Percentiles rank a stretch among this genome's conserved stretches.
These are phyloP conservation scores for Austroboletus novae-zelandiae DNA, from an alignment of 1,284 basidiomycete genomes.

Conservation along the genomic window DNA sequence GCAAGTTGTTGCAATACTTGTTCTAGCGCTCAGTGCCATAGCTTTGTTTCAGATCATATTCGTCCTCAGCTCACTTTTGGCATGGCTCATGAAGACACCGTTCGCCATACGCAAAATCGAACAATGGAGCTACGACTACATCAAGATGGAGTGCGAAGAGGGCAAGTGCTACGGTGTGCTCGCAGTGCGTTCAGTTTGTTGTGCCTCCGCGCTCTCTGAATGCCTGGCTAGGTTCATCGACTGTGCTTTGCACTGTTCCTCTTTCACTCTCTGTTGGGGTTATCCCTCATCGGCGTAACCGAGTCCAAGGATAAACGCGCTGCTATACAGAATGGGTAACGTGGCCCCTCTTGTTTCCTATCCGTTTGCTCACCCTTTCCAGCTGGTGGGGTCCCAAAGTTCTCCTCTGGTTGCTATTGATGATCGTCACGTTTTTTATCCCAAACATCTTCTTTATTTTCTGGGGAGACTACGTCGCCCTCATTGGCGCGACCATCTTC, in stretches of 20 bases:
- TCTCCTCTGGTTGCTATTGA: slow-evolving; percentile 77
- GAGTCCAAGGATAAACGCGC: slow-evolving; percentile 91
- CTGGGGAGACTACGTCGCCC: slow-evolving; percentile 91
- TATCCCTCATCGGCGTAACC: slow-evolving; percentile 81
- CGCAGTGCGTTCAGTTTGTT: slow-evolving; percentile 58
- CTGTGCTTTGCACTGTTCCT: slow-evolving; percentile 94
- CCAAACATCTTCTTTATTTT: slow-evolving; percentile 95
- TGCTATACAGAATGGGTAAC: slow-evolving; percentile 93
- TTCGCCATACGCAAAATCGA: slow-evolving; percentile 86
- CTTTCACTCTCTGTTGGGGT: slow-evolving; percentile 83
- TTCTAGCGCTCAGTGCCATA: neutral
- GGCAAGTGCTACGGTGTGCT: slow-evolving; percentile 97
- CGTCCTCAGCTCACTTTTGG: slow-evolving; percentile 91
- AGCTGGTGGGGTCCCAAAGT: slow-evolving; percentile 99
- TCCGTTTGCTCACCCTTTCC: slow-evolving; percentile 5
- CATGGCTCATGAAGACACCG: slow-evolving; percentile 94
- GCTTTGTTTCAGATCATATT: slow-evolving; percentile 77
- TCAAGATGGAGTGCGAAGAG: slow-evolving; percentile 95
- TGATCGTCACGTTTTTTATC: slow-evolving; percentile 86
- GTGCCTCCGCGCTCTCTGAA: neutral
- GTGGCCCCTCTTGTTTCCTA: slow-evolving; percentile 2
- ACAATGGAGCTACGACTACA: slow-evolving; percentile 93
- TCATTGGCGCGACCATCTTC: slow-evolving; percentile 91
- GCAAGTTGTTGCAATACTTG: slow-evolving; percentile 39
- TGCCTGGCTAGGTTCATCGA: slow-evolving; percentile 74